These are phyloP conservation scores for Arthrobotrys entomopaga DNA, from an alignment of 2,329 filamentous ascomycete genomes.

Conservation along the genomic window DNA sequence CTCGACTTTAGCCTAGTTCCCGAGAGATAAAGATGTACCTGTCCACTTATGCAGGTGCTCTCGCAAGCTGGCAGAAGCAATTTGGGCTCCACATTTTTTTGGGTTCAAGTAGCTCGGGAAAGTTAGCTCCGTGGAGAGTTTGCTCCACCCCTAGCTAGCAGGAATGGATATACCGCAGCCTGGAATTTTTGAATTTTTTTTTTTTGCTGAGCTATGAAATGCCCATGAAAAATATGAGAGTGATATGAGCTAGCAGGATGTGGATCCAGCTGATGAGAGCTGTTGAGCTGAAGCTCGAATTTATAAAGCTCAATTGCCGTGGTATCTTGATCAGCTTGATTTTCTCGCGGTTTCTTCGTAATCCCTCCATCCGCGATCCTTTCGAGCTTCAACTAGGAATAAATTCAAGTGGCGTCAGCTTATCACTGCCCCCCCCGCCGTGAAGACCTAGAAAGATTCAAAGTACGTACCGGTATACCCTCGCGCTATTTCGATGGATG, in stretches of 20 bases:
- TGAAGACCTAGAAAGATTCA: no score
- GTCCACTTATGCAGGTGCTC: background rate
- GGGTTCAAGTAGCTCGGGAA: background rate
- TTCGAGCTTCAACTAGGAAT: background rate
- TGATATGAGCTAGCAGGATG: background rate
- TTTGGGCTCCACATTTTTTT: background rate
- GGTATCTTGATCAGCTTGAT: background rate
- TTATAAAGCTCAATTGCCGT: slow-evolving; percentile 5
- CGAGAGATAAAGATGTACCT: background rate
- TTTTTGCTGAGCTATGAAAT: no score
- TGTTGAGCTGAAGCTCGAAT: background rate
- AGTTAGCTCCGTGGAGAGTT: slow-evolving; percentile 2
- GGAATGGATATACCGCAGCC: slow-evolving; percentile 8
- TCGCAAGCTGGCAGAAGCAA: background rate
- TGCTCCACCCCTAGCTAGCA: background rate
- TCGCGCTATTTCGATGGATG: no score
- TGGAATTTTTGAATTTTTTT: background rate
- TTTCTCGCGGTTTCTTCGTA: background rate
- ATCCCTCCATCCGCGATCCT: no score
- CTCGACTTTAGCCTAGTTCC: background rate
- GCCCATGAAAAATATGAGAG: background rate
- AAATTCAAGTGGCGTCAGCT: background rate
- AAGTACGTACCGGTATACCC: no score
- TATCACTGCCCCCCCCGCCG: no score
- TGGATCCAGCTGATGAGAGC: background rate